Percentiles rank a stretch among this genome's conserved stretches.
phyloP scores from a whole-genome alignment of 192 early-diverging fungal species.

The Coemansia sp. region DNA sequence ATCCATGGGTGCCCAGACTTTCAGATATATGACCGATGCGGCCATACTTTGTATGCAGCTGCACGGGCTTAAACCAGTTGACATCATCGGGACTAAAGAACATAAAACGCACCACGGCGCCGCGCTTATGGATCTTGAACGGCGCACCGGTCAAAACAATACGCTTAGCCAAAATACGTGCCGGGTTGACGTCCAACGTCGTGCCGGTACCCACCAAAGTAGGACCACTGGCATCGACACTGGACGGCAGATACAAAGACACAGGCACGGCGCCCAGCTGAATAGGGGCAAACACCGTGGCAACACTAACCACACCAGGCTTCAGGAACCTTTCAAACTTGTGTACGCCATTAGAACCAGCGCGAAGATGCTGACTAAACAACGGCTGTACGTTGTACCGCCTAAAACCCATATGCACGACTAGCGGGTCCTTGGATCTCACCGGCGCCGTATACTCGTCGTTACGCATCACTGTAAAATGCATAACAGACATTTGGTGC shows the following conservation, averaged over 20 bases:
- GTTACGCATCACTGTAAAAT: slow-evolving; percentile 74
- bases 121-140: slow-evolving; percentile 90
- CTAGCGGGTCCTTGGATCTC: slow-evolving; percentile 90
- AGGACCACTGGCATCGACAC: slow-evolving; percentile 4
- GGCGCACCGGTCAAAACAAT: slow-evolving; percentile 93
- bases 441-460: slow-evolving; percentile 75
- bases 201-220: slow-evolving; percentile 79
- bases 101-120: slow-evolving; percentile 94
- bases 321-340: slow-evolving; percentile 93
- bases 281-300: slow-evolving; percentile 89
- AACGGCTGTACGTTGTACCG: slow-evolving; percentile 82
- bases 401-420: slow-evolving; percentile 87
- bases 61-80: slow-evolving; percentile 94
- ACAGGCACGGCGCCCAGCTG: slow-evolving; percentile 85
- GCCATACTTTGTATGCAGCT: slow-evolving; percentile 87
- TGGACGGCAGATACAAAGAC: slow-evolving; percentile 71
- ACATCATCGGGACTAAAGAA: slow-evolving; percentile 95
- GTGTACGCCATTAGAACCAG: slow-evolving; percentile 88
- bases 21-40: slow-evolving; percentile 91
- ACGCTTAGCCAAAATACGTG: slow-evolving; percentile 92
- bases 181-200: slow-evolving; percentile 70
- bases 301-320: slow-evolving; percentile 69
- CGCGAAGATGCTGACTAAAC: slow-evolving; percentile 82
- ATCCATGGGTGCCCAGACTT: slow-evolving; percentile 94
- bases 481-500: slow-evolving; percentile 89